A percentile compares a stretch with the other conserved stretches of the same genome.
Evolutionary conservation across 2,329 filamentous ascomycete species (phyloP).

Genomic region (Thielaviopsis musarum): DNA sequence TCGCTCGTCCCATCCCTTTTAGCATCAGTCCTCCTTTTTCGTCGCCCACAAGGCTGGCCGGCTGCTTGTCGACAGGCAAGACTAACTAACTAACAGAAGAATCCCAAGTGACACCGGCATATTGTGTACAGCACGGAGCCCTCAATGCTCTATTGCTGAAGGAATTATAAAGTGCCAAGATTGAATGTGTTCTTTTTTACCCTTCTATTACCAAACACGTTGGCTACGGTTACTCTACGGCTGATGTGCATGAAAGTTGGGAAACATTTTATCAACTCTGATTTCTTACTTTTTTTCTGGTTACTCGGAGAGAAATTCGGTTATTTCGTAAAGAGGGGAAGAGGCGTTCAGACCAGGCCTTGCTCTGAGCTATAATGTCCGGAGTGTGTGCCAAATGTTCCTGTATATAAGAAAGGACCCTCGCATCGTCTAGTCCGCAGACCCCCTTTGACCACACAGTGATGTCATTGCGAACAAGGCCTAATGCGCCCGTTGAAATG

Average conservation of each 20-base stretch:
- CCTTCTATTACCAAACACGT: slow-evolving; percentile 43
- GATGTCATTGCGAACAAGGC: too few relatives aligned
- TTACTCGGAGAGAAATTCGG: too few relatives aligned
- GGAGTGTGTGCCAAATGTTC: too few relatives aligned
- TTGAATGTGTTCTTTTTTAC: slow-evolving; percentile 18
- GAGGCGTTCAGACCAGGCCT: too few relatives aligned
- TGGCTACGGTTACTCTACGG: slow-evolving; percentile 22
- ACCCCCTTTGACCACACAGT: too few relatives aligned
- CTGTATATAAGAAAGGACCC: too few relatives aligned
- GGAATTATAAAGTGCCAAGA: slow-evolving; percentile 40
- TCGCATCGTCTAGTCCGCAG: too few relatives aligned
- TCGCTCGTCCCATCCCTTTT: too few relatives aligned
- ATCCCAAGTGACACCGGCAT: slow-evolving; percentile 24
- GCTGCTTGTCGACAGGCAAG: not conserved
- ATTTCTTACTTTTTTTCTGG: not conserved
- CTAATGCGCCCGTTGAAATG: too few relatives aligned
- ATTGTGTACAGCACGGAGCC: slow-evolving; percentile 43
- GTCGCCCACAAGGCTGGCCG: not conserved
- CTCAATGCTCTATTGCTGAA: slow-evolving; percentile 37
- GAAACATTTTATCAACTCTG: slow-evolving; percentile 23
- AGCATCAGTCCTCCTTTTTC: not conserved
- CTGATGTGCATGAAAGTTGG: slow-evolving; percentile 37
- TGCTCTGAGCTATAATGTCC: too few relatives aligned
- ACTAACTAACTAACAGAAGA: not conserved
- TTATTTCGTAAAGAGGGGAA: too few relatives aligned